Evolutionary conservation across 352 stramenopile genomes (phyloP), one percentile per base, ranked within the genome.

Genomic region (Phytophthora brassicae): DNA sequence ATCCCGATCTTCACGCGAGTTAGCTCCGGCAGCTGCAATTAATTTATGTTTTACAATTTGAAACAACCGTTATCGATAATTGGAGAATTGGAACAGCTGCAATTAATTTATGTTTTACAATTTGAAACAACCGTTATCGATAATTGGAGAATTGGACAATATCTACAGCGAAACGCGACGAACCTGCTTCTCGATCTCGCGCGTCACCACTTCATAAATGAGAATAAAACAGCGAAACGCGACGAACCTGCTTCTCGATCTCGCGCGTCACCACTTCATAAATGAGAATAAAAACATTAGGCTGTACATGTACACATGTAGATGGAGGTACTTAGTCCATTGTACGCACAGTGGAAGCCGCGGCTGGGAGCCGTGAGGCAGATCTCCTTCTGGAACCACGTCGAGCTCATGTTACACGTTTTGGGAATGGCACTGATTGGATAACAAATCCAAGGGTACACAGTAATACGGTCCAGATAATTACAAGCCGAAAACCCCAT

Each of bases 1-100:
- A 98, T 94, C 16, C 95, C 95, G 36, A 98, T 84, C 56, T 97
- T 96, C 48, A 98, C 91, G 44, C 77, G 71, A 48, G 72, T 56
- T 23, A 94, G 54, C 66, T 94, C 85, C 3, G 83, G 85, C 11
- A 94, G 19, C 61, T 68, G 14, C 22, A 51, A 46, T 52, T 28
- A 12, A 2, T n/a, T n/a, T n/a, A n/a, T n/a, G n/a, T n/a, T n/a
- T n/a, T n/a, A 2, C 20, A 16, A n/a, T 50, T 50, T 43, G 19
- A 17, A 38, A 60, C 3, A 31, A 47, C 33, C 17, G 17, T 50
- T 56, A 41, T 17, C 6, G 22, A 6, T 7, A 24, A 43, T 23
- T 43, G 36, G 36, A 17, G 36, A 24, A n/a, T 22, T 38, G 13
- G n/a, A n/a, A n/a, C n/a, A n/a, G n/a, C n/a, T n/a, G n/a, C n/a